These are phyloP conservation scores for Rhodomyrtus tomentosa DNA, from an alignment of 345 rosid species.

Conservation along the genomic window DNA sequence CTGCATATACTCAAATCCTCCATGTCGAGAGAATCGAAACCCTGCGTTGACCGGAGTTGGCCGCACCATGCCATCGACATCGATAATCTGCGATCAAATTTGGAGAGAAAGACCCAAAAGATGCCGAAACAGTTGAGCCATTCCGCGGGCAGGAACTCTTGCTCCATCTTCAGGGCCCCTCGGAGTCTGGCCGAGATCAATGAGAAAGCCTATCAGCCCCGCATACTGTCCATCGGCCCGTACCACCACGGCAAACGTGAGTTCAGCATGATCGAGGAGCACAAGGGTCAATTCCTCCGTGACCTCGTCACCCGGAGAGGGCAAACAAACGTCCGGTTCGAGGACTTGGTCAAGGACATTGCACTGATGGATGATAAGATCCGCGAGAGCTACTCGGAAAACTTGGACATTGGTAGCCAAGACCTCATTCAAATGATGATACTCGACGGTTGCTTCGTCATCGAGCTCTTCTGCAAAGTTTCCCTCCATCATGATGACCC, in stretches of 20 bases:
- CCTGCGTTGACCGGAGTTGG: background rate
- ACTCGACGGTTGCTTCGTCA: slow-evolving; percentile 51
- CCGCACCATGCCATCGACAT: background rate
- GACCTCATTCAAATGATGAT: slow-evolving; percentile 58
- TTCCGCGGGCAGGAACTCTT: slow-evolving; percentile 22
- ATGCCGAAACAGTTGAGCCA: slow-evolving; percentile 25
- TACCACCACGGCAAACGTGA: slow-evolving; percentile 37
- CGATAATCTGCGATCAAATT: background rate
- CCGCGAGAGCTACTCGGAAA: slow-evolving; percentile 59
- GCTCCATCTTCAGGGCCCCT: slow-evolving; percentile 38
- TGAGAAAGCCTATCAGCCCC: slow-evolving; percentile 51
- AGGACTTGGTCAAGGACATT: slow-evolving; percentile 23
- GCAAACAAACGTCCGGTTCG: slow-evolving; percentile 7
- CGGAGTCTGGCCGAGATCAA: slow-evolving; percentile 34
- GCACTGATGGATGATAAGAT: slow-evolving; percentile 27
- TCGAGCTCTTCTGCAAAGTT: slow-evolving; percentile 55
- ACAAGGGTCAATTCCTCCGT: slow-evolving; percentile 59
- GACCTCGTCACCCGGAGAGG: slow-evolving; percentile 21
- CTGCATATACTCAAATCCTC: background rate
- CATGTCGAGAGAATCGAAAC: background rate
- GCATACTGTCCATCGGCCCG: slow-evolving; percentile 62
- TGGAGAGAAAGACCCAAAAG: slow-evolving; percentile 10
- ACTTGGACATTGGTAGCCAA: slow-evolving; percentile 12
- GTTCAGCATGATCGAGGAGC: slow-evolving; percentile 61
- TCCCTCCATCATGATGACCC: slow-evolving; percentile 39